These are phyloP conservation scores for Aschersonia sp. DNA, from an alignment of 2,329 filamentous ascomycete species.

Conservation along the genomic window DNA sequence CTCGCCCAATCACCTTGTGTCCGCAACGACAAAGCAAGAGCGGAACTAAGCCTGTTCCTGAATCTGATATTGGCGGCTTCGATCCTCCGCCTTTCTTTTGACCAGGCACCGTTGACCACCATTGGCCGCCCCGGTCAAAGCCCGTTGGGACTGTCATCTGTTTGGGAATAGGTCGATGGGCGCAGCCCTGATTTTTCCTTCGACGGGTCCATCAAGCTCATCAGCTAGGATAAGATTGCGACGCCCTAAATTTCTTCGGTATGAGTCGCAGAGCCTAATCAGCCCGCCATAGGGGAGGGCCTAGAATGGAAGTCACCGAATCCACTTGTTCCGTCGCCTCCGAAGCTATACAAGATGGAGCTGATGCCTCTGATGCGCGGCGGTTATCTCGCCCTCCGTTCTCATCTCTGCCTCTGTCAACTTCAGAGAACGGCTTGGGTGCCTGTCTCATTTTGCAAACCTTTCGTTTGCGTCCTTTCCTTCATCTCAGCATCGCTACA, in stretches of 20 bases:
- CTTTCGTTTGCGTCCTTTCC: constrained; percentile 24
- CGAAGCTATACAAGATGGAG: neutral
- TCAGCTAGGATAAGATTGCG: too few species aligned
- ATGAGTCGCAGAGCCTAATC: neutral
- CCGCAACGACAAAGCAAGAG: neutral
- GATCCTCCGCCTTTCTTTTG: neutral
- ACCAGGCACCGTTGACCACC: neutral
- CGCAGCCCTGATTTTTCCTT: neutral
- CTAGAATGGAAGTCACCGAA: neutral
- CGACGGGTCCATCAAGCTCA: too few species aligned
- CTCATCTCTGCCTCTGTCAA: constrained; percentile 11
- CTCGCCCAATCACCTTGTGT: neutral
- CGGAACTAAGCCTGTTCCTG: neutral
- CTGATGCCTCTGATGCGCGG: neutral
- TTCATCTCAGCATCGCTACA: constrained; percentile 16
- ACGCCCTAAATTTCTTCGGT: too few species aligned
- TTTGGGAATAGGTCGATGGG: neutral
- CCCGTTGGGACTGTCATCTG: neutral
- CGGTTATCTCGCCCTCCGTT: neutral
- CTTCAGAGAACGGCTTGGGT: constrained; percentile 14
- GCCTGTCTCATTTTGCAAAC: constrained; percentile 18
- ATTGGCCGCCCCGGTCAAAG: neutral
- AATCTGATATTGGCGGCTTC: neutral
- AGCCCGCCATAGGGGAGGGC: neutral
- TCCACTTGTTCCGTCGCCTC: neutral